These are phyloP conservation scores for Lentinula boryana DNA, from an alignment of 768 basidiomycete species.

Conservation along the genomic window DNA sequence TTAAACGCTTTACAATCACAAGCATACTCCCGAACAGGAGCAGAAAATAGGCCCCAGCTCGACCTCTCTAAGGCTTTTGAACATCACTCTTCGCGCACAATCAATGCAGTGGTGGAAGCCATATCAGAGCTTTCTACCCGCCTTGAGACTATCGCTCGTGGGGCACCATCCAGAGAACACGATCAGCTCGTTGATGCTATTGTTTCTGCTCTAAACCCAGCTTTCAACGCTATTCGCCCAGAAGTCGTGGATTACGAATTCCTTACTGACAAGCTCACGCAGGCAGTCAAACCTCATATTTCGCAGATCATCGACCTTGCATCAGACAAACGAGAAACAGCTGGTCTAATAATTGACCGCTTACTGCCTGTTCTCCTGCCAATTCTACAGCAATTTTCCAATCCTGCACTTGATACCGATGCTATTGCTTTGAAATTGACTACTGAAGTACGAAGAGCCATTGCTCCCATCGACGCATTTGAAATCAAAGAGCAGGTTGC, in stretches of 20 bases:
- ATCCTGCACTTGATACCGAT: conserved; percentile 43
- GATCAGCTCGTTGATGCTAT: conserved; percentile 60
- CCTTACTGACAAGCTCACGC: conserved; percentile 67
- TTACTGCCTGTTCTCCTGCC: conserved; percentile 62
- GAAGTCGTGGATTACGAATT: conserved; percentile 76
- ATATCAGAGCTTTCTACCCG: conserved; percentile 53
- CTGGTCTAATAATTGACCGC: conserved; percentile 69
- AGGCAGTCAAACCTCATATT: conserved; percentile 86
- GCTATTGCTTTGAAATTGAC: conserved; percentile 54
- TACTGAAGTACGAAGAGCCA: conserved; percentile 62
- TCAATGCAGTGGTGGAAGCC: conserved; percentile 54
- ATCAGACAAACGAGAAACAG: conserved; percentile 85
- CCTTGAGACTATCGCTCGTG: conserved; percentile 45
- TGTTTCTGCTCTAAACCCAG: conserved; percentile 49
- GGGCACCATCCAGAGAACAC: conserved; percentile 44
- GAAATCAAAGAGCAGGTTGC: conserved; percentile 88
- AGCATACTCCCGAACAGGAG: conserved; percentile 12
- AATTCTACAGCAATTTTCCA: conserved; percentile 19
- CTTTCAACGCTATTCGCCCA: conserved; percentile 51
- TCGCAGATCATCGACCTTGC: conserved; percentile 85
- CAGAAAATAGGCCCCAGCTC: conserved; percentile 15
- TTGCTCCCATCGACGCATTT: conserved; percentile 75
- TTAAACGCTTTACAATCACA: conserved; percentile 35
- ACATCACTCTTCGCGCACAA: conserved; percentile 48
- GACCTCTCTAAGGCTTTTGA: conserved; percentile 47